These are phyloP conservation scores for Coniochaeta sp. DNA, from an alignment of 2,329 filamentous ascomycete species.

Conservation along the genomic window DNA sequence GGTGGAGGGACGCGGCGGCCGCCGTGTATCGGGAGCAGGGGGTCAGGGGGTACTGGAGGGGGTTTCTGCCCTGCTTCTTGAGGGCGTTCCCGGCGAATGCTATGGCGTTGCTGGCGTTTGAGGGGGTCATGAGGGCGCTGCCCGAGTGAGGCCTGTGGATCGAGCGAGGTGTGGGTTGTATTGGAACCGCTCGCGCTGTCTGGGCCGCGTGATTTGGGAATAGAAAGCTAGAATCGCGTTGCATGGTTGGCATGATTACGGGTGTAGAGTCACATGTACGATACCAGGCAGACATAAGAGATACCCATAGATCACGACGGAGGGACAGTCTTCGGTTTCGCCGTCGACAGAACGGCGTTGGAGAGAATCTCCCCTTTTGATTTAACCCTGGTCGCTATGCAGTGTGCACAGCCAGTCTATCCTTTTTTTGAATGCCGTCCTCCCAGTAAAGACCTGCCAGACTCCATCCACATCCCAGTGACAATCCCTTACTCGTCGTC, in stretches of 20 bases:
- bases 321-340: background rate
- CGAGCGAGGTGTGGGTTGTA: background rate
- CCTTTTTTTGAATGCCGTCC: constrained; percentile 2
- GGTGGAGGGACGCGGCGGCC: constrained; percentile 73
- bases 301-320: background rate
- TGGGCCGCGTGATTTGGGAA: background rate
- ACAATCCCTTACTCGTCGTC: constrained; percentile 79
- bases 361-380: background rate
- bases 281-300: background rate
- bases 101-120: constrained; percentile 87
- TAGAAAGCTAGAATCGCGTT: background rate
- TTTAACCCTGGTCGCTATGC: background rate
- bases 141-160: constrained; percentile 19
- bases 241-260: background rate
- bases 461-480: background rate
- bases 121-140: constrained; percentile 73
- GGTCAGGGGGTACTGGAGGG: constrained; percentile 79
- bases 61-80: constrained; percentile 89
- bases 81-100: constrained; percentile 94
- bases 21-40: constrained; percentile 73
- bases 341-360: background rate
- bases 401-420: background rate
- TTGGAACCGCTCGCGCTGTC: background rate
- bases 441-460: constrained; percentile 5
- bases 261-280: background rate